Evolutionary conservation across 257 asterid species (phyloP), one percentile per base, ranked within the genome.

Genomic region (Phtheirospermum japonicum): DNA sequence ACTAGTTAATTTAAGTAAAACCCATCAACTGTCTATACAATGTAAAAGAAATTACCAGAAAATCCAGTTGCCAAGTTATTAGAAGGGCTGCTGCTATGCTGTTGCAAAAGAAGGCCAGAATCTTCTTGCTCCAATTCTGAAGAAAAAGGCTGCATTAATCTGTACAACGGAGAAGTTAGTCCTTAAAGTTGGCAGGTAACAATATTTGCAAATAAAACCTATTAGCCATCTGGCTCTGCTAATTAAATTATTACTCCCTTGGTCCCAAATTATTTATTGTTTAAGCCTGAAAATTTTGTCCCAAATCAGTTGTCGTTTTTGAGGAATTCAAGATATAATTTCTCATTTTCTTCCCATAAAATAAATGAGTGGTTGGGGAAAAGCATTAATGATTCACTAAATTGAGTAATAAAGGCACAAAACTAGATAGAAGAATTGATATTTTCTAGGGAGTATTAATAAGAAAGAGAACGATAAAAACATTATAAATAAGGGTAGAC

Each of bases 111-210:
- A 66, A 77, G 63, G 64, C 82, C 75, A 76, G 80, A 64, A 62
- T 82, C 94, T 66, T 82, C 94, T 66, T 76, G 85, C 65, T 89
- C 95, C 70, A 70, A 77, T 76, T 87, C 96, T 54, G 82, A 77
- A 56, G 85, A 34, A 73, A 79, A 85, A 0, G 82, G 78, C 79
- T 78, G 96, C 71, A 61, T 65, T 45, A 74, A 71, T 74, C 99
- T 93, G 80, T 75, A 74, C 63, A 69, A 9, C 50, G 66, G 61
- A 42, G 37, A 70, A 28, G 28, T 30, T 33, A 57, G 71, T 30
- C 30, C 30, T 62, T 59, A 61, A 76, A 54, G 31, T 59, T 43
- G 13, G 51, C 34, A 32, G 37, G 49, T 64, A 71, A 56, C 54
- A 74, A 45, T 58, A 61, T 50, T 26, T 46, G 31, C 16, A 13